These are phyloP conservation scores for Chrysanthemum seticuspe DNA, from an alignment of 129 eudicot species.

Conservation along the genomic window DNA sequence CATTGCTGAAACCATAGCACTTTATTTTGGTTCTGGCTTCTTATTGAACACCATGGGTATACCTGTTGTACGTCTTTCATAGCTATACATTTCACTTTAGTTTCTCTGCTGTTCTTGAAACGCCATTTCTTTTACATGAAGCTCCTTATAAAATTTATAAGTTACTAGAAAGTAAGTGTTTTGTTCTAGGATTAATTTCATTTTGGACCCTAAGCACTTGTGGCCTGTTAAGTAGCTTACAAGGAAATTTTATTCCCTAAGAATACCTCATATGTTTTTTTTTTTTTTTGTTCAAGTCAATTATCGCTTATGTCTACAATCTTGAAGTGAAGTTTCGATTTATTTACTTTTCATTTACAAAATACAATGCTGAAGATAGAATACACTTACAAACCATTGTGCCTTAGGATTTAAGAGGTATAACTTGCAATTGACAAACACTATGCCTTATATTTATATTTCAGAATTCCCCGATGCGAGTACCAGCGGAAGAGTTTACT, in stretches of 20 bases:
- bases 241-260: not conserved
- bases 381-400: not conserved
- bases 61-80: conserved; percentile 78
- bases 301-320: not conserved
- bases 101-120: not conserved
- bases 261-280: not conserved
- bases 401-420: not conserved
- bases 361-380: too few species aligned
- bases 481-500: conserved; percentile 85
- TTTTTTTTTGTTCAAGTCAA: not conserved
- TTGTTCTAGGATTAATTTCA: not conserved
- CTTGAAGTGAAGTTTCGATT: too few species aligned
- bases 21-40: conserved; percentile 76
- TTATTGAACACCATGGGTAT: conserved; percentile 92
- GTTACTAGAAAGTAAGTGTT: conserved; percentile 14
- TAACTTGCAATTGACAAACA: conserved; percentile 17
- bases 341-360: too few species aligned
- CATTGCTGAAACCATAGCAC: conserved; percentile 73
- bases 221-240: not conserved
- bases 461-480: conserved; percentile 91
- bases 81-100: conserved; percentile 19
- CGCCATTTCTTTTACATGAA: conserved; percentile 12
- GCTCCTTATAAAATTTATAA: not conserved
- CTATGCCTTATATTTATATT: not conserved
- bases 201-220: not conserved